Percentiles rank a stretch among this genome's conserved stretches.
phyloP scores from a whole-genome alignment of 371 early-diverging fungal species.

The Haplosporangium sp. region DNA sequence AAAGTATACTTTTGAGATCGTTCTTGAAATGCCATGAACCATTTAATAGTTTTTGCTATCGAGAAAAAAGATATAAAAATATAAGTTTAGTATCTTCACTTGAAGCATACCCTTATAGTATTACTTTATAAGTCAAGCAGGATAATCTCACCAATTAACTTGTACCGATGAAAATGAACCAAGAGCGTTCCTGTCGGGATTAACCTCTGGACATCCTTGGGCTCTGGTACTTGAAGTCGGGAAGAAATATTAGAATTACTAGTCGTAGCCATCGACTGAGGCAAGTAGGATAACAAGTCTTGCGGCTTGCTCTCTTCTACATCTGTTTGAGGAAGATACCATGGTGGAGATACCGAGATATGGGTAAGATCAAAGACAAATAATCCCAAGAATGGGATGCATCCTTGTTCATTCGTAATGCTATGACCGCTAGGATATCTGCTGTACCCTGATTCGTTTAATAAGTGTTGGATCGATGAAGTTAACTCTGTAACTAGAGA shows the following conservation, averaged over 20 bases:
- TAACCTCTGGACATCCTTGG: slow-evolving; percentile 25
- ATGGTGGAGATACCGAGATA: slow-evolving; percentile 37
- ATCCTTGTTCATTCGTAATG: slow-evolving; percentile 28
- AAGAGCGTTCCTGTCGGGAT: slow-evolving; percentile 29
- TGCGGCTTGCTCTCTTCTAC: not conserved
- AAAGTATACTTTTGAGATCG: slow-evolving; percentile 46
- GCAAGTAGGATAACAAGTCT: not conserved
- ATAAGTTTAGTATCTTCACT: not conserved
- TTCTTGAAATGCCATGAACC: slow-evolving; percentile 51
- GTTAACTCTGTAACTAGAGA: not conserved
- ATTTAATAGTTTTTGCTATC: slow-evolving; percentile 53
- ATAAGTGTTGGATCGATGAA: not conserved
- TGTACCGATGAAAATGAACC: slow-evolving; percentile 42
- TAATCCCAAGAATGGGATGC: slow-evolving; percentile 48
- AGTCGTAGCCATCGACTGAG: not conserved
- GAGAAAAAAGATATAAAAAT: not conserved
- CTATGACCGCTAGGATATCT: slow-evolving; percentile 25
- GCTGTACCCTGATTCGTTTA: slow-evolving; percentile 12
- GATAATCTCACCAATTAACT: slow-evolving; percentile 33
- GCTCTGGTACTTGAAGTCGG: slow-evolving; percentile 29
- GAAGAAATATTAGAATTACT: not conserved
- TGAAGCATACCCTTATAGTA: not conserved
- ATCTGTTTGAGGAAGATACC: slow-evolving; percentile 28
- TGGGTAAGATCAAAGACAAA: slow-evolving; percentile 53
- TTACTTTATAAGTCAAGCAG: not conserved